phyloP scores from a whole-genome alignment of 2,329 filamentous ascomycete species.

The Neofusicoccum cordaticola region DNA sequence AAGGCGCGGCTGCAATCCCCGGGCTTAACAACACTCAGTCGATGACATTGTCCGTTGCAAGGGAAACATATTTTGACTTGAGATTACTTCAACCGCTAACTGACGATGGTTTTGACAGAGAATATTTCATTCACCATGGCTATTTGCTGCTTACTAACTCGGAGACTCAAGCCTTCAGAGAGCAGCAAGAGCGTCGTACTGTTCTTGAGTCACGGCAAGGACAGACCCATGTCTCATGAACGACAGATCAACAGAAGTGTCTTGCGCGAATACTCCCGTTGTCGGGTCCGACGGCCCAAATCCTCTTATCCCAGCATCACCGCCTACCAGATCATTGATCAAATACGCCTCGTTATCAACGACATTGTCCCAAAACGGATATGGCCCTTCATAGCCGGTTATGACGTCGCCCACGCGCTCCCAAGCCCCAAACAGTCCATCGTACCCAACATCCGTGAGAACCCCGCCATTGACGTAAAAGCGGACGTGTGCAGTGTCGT shows the following conservation, averaged over 20 bases:
- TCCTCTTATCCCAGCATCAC: conserved; percentile 12
- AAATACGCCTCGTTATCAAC: conserved; percentile 17
- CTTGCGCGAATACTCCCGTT: conserved; percentile 6
- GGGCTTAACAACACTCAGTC: too few relatives aligned
- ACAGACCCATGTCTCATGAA: conserved; percentile 20
- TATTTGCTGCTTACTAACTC: too few relatives aligned
- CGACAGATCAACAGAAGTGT: conserved; percentile 13
- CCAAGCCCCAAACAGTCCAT: conserved; percentile 18
- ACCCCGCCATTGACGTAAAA: conserved; percentile 20
- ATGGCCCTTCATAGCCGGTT: conserved; percentile 19
- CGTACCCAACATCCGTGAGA: conserved; percentile 19
- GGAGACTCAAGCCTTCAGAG: not conserved
- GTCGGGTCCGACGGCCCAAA: conserved; percentile 17
- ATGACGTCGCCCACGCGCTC: conserved; percentile 8
- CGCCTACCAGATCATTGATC: conserved; percentile 16
- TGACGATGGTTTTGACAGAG: too few relatives aligned
- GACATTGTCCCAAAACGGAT: conserved; percentile 18
- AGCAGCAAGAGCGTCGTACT: conserved; percentile 19
- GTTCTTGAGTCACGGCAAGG: conserved; percentile 14
- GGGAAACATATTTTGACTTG: too few relatives aligned
- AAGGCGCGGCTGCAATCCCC: too few relatives aligned
- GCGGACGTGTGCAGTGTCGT: conserved; percentile 18
- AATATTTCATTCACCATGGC: too few relatives aligned
- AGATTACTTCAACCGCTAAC: too few relatives aligned
- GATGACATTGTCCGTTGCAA: too few relatives aligned